Evolutionary conservation across 2,329 filamentous ascomycete genomes (phyloP), one percentile per base, ranked within the genome.

Genomic region (Penicillium sp.): DNA sequence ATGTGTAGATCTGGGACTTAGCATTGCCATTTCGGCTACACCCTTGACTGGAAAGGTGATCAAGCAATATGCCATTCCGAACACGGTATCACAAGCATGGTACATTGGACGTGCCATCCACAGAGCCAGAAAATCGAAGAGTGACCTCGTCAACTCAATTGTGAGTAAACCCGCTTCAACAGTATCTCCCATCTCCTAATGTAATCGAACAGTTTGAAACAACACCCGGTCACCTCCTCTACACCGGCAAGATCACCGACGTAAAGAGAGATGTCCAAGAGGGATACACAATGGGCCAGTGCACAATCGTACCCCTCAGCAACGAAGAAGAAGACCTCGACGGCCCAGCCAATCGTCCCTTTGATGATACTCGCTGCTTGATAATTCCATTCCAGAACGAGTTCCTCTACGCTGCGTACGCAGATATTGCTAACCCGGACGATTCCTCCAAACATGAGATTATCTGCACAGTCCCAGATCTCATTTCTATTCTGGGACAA

Each of bases 61-160:
- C 45, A 68, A 67, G 54, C 33, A 63, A 33, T 70, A 68, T 45
- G 61, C 61, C 4, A 60, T 70, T 24, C 67, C 67, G 0, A 70
- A 70, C 57, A 70, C 68, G 0, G 62, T 71, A 13, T 72, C 69
- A 3, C 68, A 69, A 24, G 61, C 68, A 22, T 72, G 69, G 69
- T 71, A 68, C 43, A 64, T 70, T 1, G 69, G 69, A 11, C 53
- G 67, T 48, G 69, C 69, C 0, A 61, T 70, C 7, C 64, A 66
- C 43, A 52, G 63, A 19, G 68, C 69, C 3, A 53, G 67, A 24
- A 58, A 59, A 37, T 59, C 58, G 8, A 72, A 71, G 49, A 53
- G 56, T 3, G 58, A 70, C 27, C 76, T 79, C 44, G 74, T 79
- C 33, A 66, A 77, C 5, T 75, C 76, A 5, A 76, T 79, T 27